Base-by-base conservation (phyloP, 2,329 filamentous ascomycete genomes). In the Monilinia fructicola region DNA sequence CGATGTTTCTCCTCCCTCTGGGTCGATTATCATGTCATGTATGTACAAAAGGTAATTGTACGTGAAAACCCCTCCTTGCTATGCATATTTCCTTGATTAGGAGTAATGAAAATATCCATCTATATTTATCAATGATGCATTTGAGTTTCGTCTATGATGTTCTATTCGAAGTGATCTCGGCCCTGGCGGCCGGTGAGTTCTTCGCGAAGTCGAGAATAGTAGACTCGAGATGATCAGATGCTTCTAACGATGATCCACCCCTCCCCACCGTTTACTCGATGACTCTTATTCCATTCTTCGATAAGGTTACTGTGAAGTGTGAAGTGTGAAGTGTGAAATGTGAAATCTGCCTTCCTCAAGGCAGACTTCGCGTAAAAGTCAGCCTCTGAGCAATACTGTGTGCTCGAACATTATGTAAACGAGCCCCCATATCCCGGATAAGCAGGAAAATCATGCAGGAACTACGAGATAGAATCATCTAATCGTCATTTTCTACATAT, bases 101-200 rank as follows among this genome's bases (percentile, higher is more conserved):
- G 61, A 64, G 38, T 65, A 53, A 56, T 54, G 59, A 55, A 68
- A 42, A 42, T 53, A 38, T n/a, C 63, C 60, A 65, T 65, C 63
- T 65, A 65, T 65, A 60, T 65, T 60, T 65, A 65, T 40, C 54
- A 65, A 59, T n/a, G 31, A 11, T 48, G 21, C 28, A 48, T 64
- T n/a, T 38, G 21, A 6, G 7, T 28, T 31, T 53, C n/a, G n/a
- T 53, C 14, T n/a, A 52, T 53, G 35, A 10, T 54, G 35, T 26
- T 55, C 56, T 23, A n/a, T 23, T 60, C 21, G 28, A 35, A 38
- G 56, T 48, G 56, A 7, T 46, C 16, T 46, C 23, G 18, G 26
- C 55, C 23, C 40, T 5, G 5, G 40, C 23, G 38, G 46, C 23
- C 23, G 10, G 23, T 28, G 28, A 11, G 16, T n/a, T n/a, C 40